Base-by-base conservation (phyloP, 2,329 filamentous ascomycete genomes). In the Calycina herbarum region DNA sequence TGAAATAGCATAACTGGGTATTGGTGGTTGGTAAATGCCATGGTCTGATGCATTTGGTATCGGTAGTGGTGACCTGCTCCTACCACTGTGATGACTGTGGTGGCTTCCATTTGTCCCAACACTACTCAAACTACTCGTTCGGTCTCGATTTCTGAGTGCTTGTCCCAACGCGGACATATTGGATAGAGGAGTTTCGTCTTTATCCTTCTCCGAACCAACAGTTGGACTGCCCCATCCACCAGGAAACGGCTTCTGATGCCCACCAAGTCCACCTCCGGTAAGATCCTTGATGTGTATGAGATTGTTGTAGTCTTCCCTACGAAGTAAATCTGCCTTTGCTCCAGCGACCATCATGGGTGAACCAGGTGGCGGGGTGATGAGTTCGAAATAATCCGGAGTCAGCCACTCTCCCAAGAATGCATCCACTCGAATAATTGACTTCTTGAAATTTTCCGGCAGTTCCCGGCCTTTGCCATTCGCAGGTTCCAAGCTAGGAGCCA, bases 351-450 rank as follows among this genome's bases (percentile, higher is more conserved):
- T 96, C 79, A 95, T 85, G 3, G 89, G 86, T 2, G 93, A 94
- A 56, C 88, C 87, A 0, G 95, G 95, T 11, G 95, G 95, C 2
- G 93, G 92, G 0, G 91, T 94, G 69, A 97, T 97, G 62, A 91
- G 85, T 68, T 97, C 93, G 74, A 94, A 99, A 77, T 99, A 99
- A 74, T 94, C 90, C 0, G 93, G 92, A 1, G 91, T 92, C 35
- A 98, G 83, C 95, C 95, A 99, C 82, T 99, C 95, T 59, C 95
- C 94, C 0, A 99, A 83, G 75, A 96, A 97, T 0, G 94, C 90
- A 78, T 99, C 95, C 5, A 99, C 84, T 0, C 95, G 90, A 59
- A 99, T 79, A 10, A 88, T 82, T 2, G 86, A 81, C 69, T 86
- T 90, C 65, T 82, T 81, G 66, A 85, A 76, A 61, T 72, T 74